These are phyloP conservation scores for Pontederia crassipes DNA, from an alignment of 176 grass and related monocot genomes.

Conservation along the genomic window DNA sequence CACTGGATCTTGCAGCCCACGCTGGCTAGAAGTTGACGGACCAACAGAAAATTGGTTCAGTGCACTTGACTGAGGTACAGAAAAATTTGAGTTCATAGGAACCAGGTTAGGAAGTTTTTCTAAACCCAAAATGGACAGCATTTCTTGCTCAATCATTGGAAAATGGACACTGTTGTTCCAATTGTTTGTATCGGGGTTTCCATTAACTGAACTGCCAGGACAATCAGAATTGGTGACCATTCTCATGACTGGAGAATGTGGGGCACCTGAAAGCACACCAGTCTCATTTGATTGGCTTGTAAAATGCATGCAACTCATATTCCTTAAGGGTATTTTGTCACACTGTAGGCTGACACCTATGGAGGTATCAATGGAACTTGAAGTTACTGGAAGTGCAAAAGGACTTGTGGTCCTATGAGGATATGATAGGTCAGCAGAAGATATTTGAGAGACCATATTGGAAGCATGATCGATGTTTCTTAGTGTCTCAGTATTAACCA, in stretches of 20 bases:
- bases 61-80: conserved; percentile 9
- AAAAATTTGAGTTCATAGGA: conserved; percentile 4
- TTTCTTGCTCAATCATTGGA: conserved; percentile 29
- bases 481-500: neutral
- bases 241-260: conserved; percentile 10
- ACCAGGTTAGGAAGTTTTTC: neutral
- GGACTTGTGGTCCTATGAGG: conserved; percentile 18
- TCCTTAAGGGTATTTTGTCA: neutral
- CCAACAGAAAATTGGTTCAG: conserved; percentile 1
- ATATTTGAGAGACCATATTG: conserved; percentile 20
- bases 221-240: conserved; percentile 21
- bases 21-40: conserved; percentile 1
- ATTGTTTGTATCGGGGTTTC: conserved; percentile 3
- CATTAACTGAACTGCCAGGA: conserved; percentile 5
- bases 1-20: conserved; percentile 1
- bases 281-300: neutral
- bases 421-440: conserved; percentile 30
- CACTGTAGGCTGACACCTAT: conserved; percentile 22
- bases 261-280: conserved; percentile 20
- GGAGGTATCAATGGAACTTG: conserved; percentile 31
- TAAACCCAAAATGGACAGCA: conserved; percentile 7
- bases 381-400: conserved; percentile 44
- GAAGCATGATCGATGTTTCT: neutral
- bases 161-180: conserved; percentile 22
- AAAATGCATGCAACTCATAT: conserved; percentile 17